Base-by-base conservation (phyloP, 371 early-diverging fungal species). In the Encephalitozoon intestinalis region DNA sequence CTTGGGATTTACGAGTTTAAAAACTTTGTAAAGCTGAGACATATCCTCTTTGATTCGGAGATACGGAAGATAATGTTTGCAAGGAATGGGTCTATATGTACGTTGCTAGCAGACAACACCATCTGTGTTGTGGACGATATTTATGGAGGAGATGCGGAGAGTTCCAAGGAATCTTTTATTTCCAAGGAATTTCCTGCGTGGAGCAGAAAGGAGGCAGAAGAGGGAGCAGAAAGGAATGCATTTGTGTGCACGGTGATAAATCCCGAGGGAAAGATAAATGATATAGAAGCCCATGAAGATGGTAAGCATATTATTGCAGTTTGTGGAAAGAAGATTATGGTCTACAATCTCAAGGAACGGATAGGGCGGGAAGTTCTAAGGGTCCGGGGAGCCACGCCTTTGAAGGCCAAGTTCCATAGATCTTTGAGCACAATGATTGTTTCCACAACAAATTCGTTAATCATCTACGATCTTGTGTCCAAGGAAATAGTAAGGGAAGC, bases 401-500 rank as follows among this genome's bases (percentile, higher is more conserved):
- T 44, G 11, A 66, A 26, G 31, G 41, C 41, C 18, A 66, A 15
- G 40, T 31, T 70, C 4, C 52, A 51, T 4, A 37, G 40, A 12
- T 52, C 39, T n/a, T 15, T 39, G 31, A 7, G 15, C 23, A 51
- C 26, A 12, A 30, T 54, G 11, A 11, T 70, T 9, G 28, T 70
- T 21, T 53, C 54, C 18, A 70, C 70, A 52, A 23, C 70, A 30
- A 70, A 52, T 21, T 70, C 70, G n/a, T 11, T 70, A 15, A 41
- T 44, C 0, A 28, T 70, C 9, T 70, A 70, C 18, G 58, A 70
- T 41, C 21, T 70, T 41, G 25, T 12, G 11, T 39, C 34, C 11
- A 50, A 26, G 34, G 28, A 21, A 25, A n/a, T 39, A 9, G 43
- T 63, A 4, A 43, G 25, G 4, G 63, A 71, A 11, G 54, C 23